Conservation (phyloP, 306 rosid genomes). For the Mucuna pruriens region DNA sequence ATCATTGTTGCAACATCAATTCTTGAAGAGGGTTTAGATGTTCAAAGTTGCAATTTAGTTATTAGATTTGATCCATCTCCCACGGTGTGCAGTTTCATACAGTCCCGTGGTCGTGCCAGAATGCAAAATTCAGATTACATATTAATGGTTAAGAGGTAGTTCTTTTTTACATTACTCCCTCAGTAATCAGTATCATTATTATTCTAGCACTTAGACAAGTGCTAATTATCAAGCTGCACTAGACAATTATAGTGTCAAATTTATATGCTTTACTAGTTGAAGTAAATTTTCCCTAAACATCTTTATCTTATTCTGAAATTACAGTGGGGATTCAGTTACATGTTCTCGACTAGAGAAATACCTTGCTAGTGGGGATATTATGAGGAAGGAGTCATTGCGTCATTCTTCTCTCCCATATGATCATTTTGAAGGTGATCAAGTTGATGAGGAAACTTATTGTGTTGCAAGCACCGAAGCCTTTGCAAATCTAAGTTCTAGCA, state of each 20-base stretch:
- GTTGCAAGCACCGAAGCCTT: slow-evolving; percentile 81
- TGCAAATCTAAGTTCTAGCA: slow-evolving; percentile 71
- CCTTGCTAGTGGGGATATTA: slow-evolving; percentile 63
- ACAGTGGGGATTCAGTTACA: slow-evolving; percentile 69
- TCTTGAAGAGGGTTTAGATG: slow-evolving; percentile 95
- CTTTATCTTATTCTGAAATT: slow-evolving; percentile 32
- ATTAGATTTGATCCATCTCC: slow-evolving; percentile 86
- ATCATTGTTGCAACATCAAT: slow-evolving; percentile 93
- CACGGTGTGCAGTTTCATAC: slow-evolving; percentile 89
- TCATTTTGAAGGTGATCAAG: slow-evolving; percentile 48
- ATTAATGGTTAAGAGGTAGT: slow-evolving; percentile 78
- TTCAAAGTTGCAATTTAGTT: slow-evolving; percentile 87
- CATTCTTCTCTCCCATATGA: slow-evolving; percentile 68
- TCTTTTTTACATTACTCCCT: not conserved
- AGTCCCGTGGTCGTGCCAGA: slow-evolving; percentile 94
- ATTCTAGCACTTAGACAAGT: not conserved
- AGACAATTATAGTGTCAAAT: not conserved
- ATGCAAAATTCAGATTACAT: slow-evolving; percentile 74
- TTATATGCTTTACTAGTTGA: not conserved
- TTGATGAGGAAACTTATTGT: slow-evolving; percentile 48
- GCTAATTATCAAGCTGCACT: slow-evolving; percentile 8
- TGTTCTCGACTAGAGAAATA: slow-evolving; percentile 66
- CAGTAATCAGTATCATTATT: not conserved
- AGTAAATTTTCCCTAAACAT: not conserved
- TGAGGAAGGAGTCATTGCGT: slow-evolving; percentile 71